Percentiles rank a stretch among this genome's conserved stretches.
phyloP scores from a whole-genome alignment of 2,329 filamentous ascomycete species.

The Colletotrichum orbiculare region DNA sequence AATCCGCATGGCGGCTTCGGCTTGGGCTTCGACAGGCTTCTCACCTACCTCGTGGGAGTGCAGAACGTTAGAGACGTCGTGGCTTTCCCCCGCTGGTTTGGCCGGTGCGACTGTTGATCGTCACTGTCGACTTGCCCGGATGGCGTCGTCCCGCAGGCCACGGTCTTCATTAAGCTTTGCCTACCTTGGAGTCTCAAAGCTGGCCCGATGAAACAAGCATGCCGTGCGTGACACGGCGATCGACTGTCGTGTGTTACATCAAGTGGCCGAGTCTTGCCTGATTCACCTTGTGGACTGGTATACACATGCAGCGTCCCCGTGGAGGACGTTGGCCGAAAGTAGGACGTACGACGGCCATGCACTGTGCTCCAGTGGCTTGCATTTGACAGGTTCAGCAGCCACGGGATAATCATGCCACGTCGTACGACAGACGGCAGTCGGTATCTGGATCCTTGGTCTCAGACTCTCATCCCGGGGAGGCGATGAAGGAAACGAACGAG shows the following conservation, averaged over 20 bases:
- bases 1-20: slow-evolving; percentile 93
- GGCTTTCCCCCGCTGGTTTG: slow-evolving; percentile 82
- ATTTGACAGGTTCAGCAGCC: slow-evolving; percentile 14
- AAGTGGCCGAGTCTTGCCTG: background rate
- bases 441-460: slow-evolving; percentile 1
- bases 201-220: slow-evolving; percentile 33
- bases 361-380: slow-evolving; percentile 20
- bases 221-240: slow-evolving; percentile 15
- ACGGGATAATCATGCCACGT: slow-evolving; percentile 28
- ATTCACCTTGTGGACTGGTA: slow-evolving; percentile 20
- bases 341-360: slow-evolving; percentile 3
- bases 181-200: slow-evolving; percentile 48
- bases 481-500: background rate
- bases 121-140: background rate
- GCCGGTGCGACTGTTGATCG: slow-evolving; percentile 68
- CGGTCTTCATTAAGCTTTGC: slow-evolving; percentile 53
- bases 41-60: slow-evolving; percentile 85
- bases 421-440: slow-evolving; percentile 18
- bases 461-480: slow-evolving; percentile 1
- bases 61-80: slow-evolving; percentile 87
- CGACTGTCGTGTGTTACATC: slow-evolving; percentile 14
- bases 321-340: background rate
- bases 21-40: slow-evolving; percentile 86
- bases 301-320: slow-evolving; percentile 4
- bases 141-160: slow-evolving; percentile 6